Conservation (phyloP, 2,329 filamentous ascomycete genomes). For the Pleochaeta shiraiana region DNA sequence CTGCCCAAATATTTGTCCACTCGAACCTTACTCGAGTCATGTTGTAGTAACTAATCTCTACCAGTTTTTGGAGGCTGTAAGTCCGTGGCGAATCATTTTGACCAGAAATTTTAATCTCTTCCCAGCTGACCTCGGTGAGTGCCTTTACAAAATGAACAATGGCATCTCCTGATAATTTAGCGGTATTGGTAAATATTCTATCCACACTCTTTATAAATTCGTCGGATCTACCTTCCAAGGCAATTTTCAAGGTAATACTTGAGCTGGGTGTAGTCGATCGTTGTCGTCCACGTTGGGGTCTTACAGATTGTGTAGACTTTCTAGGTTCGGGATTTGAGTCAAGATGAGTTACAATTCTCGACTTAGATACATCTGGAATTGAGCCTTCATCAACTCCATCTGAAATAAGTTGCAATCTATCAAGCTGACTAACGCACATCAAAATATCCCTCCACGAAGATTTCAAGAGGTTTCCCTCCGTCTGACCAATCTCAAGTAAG, state of each 20-base stretch:
- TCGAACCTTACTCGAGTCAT: constrained; percentile 98
- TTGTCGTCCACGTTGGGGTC: constrained; percentile 26
- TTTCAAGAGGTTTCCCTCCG: constrained; percentile 73
- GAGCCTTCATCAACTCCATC: constrained; percentile 84
- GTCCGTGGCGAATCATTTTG: constrained; percentile 90
- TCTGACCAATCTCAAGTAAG: constrained; percentile 75
- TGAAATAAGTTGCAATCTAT: constrained; percentile 84
- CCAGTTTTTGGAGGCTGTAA: constrained; percentile 93
- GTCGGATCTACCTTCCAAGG: constrained; percentile 75
- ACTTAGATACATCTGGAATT: constrained; percentile 78
- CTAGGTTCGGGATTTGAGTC: constrained; percentile 29
- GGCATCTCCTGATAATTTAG: constrained; percentile 76
- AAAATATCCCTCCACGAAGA: constrained; percentile 91
- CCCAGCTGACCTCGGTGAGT: constrained; percentile 92
- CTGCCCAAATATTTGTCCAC: constrained; percentile 94
- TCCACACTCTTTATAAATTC: constrained; percentile 88
- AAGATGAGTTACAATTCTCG: constrained; percentile 40
- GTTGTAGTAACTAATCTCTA: constrained; percentile 99
- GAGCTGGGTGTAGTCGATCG: constrained; percentile 25
- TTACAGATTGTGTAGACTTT: constrained; percentile 38
- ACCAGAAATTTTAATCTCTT: constrained; percentile 94
- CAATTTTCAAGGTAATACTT: constrained; percentile 54
- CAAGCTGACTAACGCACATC: constrained; percentile 87
- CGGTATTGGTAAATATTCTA: constrained; percentile 90
- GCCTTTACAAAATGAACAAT: constrained; percentile 91